Percentiles rank a stretch among this genome's conserved stretches.
Conservation (phyloP, 2,329 filamentous ascomycete species). For the Hymenoscyphus fructigenus region DNA sequence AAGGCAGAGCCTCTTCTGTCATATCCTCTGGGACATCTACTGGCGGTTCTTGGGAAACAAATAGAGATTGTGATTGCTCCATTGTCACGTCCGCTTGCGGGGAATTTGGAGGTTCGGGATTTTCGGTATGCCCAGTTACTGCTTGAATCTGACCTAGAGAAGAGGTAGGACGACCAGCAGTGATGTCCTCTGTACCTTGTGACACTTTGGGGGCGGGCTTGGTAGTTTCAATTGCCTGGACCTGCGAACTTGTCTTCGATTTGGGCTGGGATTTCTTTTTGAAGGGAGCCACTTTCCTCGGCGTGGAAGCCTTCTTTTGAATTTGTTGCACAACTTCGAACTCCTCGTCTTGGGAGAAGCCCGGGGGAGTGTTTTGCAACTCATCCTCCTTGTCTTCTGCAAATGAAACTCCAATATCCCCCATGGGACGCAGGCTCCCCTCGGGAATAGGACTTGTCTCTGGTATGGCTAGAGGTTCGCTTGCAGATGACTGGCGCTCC, state of each 20-base stretch:
- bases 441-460: conserved; percentile 34
- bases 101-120: background rate
- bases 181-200: background rate
- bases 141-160: background rate
- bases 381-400: conserved; percentile 18
- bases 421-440: conserved; percentile 27
- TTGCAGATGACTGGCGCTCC: background rate
- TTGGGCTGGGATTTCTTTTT: background rate
- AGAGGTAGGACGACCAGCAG: background rate
- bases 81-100: background rate
- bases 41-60: background rate
- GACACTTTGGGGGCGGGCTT: background rate
- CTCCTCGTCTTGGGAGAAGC: conserved; percentile 32
- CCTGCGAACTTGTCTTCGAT: background rate
- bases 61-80: background rate
- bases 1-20: background rate
- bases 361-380: conserved; percentile 24
- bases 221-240: background rate
- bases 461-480: conserved; percentile 24
- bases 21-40: background rate
- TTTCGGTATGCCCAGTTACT: background rate
- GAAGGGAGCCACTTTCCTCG: background rate
- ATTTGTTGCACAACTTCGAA: conserved; percentile 17
- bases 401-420: conserved; percentile 32
- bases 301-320: background rate